Conservation (phyloP, 805 yeast species). For the Sungouiozyma ichnusensis region DNA sequence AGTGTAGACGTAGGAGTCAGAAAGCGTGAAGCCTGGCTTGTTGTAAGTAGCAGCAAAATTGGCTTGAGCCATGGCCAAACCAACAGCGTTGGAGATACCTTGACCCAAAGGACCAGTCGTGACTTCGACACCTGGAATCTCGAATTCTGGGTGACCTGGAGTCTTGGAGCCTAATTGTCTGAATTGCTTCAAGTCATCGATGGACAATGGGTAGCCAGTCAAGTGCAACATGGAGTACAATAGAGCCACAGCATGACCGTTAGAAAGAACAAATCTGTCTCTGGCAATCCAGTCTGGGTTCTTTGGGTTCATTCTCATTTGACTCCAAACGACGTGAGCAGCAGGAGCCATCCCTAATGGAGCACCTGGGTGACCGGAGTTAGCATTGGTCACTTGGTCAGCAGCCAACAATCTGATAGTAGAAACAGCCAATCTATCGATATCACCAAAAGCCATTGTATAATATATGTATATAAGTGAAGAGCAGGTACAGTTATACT, state of each 20-base stretch:
- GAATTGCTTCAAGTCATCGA: constrained; percentile 83
- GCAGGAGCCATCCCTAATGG: constrained; percentile 97
- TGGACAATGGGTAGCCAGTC: constrained; percentile 61
- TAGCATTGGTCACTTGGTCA: constrained; percentile 79
- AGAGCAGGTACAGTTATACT: neutral
- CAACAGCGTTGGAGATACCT: constrained; percentile 94
- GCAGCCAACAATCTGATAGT: constrained; percentile 85
- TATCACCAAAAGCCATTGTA: constrained; percentile 34
- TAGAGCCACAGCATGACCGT: constrained; percentile 94
- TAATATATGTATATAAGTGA: neutral
- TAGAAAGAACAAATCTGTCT: constrained; percentile 89
- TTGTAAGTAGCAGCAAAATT: constrained; percentile 88
- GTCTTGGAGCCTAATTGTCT: constrained; percentile 86
- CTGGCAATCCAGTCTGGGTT: constrained; percentile 90
- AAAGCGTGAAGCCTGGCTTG: constrained; percentile 60
- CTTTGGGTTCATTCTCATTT: constrained; percentile 79
- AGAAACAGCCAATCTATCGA: constrained; percentile 68
- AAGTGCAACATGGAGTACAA: constrained; percentile 78
- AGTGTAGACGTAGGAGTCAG: constrained; percentile 66
- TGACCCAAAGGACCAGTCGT: constrained; percentile 99
- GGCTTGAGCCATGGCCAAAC: constrained; percentile 89
- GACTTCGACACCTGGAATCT: constrained; percentile 87
- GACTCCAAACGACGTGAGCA: constrained; percentile 77
- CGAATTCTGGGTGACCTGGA: constrained; percentile 97
- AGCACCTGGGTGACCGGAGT: constrained; percentile 99